A percentile compares a stretch with the other conserved stretches of the same genome.
Evolutionary conservation across 257 asterid species (phyloP).

Genomic region (Apocynum venetum): DNA sequence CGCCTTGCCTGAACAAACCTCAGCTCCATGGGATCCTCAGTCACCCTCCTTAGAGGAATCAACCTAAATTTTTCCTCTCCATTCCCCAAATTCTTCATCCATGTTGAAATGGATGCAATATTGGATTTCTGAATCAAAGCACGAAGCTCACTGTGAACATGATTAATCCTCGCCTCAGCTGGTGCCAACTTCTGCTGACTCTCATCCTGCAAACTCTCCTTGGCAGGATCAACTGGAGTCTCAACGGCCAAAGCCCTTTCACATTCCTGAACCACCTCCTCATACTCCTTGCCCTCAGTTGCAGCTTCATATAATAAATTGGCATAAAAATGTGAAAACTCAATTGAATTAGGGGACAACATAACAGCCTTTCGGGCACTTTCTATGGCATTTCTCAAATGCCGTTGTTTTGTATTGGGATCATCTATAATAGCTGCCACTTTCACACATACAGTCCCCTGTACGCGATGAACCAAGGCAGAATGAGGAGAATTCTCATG

Average conservation of each 20-base stretch:
- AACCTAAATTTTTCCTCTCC: constrained; percentile 72
- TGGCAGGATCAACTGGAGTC: constrained; percentile 84
- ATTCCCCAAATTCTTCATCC: constrained; percentile 66
- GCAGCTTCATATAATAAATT: constrained; percentile 67
- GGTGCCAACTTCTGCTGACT: constrained; percentile 59
- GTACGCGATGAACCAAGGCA: constrained; percentile 66
- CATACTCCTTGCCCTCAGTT: constrained; percentile 63
- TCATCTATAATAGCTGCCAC: constrained; percentile 62
- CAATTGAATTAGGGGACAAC: constrained; percentile 64
- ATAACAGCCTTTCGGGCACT: constrained; percentile 58
- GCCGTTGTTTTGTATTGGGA: constrained; percentile 53
- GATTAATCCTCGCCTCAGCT: constrained; percentile 48
- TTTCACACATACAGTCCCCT: constrained; percentile 64
- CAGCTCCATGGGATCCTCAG: constrained; percentile 81
- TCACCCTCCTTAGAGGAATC: constrained; percentile 60
- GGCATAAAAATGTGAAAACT: constrained; percentile 76
- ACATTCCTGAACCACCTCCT: constrained; percentile 76
- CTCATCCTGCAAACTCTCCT: constrained; percentile 78
- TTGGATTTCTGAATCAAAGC: constrained; percentile 74
- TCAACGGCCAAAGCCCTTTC: constrained; percentile 74
- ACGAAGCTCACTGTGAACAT: constrained; percentile 59
- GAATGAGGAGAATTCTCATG: constrained; percentile 46
- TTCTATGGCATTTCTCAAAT: constrained; percentile 64
- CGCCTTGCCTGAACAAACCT: constrained; percentile 55
- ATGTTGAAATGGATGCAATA: constrained; percentile 63